A percentile compares a stretch with the other conserved stretches of the same genome.
These are phyloP conservation scores for Torrubiella hemipterigena DNA, from an alignment of 2,329 filamentous ascomycete species.

Conservation along the genomic window DNA sequence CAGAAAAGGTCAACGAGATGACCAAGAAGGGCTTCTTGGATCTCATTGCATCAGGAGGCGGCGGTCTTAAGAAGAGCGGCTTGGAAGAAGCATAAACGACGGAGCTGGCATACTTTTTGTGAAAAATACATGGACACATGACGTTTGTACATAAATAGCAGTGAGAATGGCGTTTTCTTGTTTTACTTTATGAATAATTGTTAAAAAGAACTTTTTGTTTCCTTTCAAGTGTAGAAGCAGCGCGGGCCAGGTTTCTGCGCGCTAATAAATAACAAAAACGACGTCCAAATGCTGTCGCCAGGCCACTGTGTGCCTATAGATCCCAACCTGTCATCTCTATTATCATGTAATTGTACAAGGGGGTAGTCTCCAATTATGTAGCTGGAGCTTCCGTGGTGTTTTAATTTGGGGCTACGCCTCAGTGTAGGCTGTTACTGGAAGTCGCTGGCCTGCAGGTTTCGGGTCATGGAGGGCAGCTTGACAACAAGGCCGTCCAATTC, in stretches of 20 bases:
- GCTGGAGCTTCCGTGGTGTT: no score
- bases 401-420: background rate
- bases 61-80: slow-evolving; percentile 44
- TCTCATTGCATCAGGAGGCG: slow-evolving; percentile 59
- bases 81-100: slow-evolving; percentile 41
- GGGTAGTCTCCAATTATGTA: background rate
- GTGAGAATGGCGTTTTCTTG: no score
- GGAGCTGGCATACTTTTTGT: slow-evolving; percentile 4
- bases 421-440: slow-evolving; percentile 38
- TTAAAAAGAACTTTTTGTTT: background rate
- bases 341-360: slow-evolving; percentile 1
- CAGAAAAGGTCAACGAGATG: slow-evolving; percentile 90
- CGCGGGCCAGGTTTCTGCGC: no score
- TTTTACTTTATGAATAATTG: background rate
- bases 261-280: no score
- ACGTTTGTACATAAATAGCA: no score
- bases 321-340: background rate
- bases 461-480: slow-evolving; percentile 80
- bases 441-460: slow-evolving; percentile 92
- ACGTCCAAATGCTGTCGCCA: no score
- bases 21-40: slow-evolving; percentile 95
- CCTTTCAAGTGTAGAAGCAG: no score
- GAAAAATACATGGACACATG: background rate
- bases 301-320: background rate
- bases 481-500: slow-evolving; percentile 81